These are phyloP conservation scores for Choiromyces venosus DNA, from an alignment of 495 filamentous ascomycete species.

Conservation along the genomic window DNA sequence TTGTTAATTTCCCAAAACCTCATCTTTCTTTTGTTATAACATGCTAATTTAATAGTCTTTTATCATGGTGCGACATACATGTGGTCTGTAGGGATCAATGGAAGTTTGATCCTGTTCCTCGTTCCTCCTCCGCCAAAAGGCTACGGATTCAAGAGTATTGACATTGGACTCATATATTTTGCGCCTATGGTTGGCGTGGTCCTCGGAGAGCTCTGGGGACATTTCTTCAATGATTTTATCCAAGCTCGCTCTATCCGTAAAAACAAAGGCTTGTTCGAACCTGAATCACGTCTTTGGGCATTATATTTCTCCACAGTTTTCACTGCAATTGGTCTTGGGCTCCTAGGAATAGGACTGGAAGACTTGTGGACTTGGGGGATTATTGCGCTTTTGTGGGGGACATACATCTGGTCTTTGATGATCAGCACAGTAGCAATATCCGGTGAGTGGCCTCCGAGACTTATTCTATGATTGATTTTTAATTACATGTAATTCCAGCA, in stretches of 20 bases:
- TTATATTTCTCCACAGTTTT: conserved; percentile 22
- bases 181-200: conserved; percentile 34
- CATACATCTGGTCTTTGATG: conserved; percentile 35
- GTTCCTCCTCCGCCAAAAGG: conserved; percentile 22
- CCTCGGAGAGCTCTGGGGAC: conserved; percentile 35
- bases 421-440: conserved; percentile 35
- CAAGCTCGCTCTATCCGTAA: conserved; percentile 23
- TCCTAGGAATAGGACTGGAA: conserved; percentile 24
- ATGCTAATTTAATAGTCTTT: conserved; percentile 20
- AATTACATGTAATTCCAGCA: conserved; percentile 2
- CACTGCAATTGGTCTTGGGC: conserved; percentile 21
- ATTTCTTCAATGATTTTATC: conserved; percentile 35
- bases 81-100: conserved; percentile 39
- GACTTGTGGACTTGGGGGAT: conserved; percentile 29
- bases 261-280: conserved; percentile 26
- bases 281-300: conserved; percentile 32
- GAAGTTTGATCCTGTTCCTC: conserved; percentile 31
- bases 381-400: conserved; percentile 34
- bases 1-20: conserved; percentile 10
- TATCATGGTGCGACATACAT: conserved; percentile 34
- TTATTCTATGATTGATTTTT: neutral
- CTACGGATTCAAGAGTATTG: conserved; percentile 30
- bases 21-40: neutral
- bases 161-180: conserved; percentile 33
- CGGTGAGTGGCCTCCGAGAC: neutral